Conservation (phyloP, 768 basidiomycete genomes). For the Dacryopinax primogenitus region DNA sequence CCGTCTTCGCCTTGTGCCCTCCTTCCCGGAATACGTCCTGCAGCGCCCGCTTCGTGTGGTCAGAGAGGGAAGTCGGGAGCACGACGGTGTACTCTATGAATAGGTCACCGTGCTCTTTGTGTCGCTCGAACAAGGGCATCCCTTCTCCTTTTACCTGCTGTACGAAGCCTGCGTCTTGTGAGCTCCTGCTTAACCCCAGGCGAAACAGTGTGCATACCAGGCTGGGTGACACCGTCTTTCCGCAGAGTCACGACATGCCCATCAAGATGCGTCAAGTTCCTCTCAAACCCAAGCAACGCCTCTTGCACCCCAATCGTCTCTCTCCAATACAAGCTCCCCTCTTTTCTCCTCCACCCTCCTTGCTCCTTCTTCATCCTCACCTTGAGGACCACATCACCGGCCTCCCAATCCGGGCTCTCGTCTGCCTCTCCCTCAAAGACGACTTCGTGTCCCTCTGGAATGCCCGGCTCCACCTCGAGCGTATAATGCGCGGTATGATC, state of each 20-base stretch:
- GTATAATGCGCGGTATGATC: slow-evolving; percentile 72
- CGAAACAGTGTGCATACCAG: slow-evolving; percentile 38
- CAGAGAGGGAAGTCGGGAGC: slow-evolving; percentile 57
- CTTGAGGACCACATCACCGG: slow-evolving; percentile 83
- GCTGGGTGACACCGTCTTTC: slow-evolving; percentile 78
- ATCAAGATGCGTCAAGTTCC: slow-evolving; percentile 83
- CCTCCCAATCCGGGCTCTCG: slow-evolving; percentile 89
- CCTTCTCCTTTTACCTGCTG: slow-evolving; percentile 80
- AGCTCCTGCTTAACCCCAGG: background rate
- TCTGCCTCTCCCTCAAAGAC: slow-evolving; percentile 95
- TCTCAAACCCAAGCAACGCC: slow-evolving; percentile 92
- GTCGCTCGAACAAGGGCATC: slow-evolving; percentile 57
- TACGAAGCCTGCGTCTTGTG: slow-evolving; percentile 50
- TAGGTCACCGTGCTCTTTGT: slow-evolving; percentile 55
- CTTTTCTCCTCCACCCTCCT: slow-evolving; percentile 81
- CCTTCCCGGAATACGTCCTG: slow-evolving; percentile 7
- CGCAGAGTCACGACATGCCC: slow-evolving; percentile 61
- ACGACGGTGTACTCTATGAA: slow-evolving; percentile 91
- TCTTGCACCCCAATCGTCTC: slow-evolving; percentile 86
- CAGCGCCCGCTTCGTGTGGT: slow-evolving; percentile 7
- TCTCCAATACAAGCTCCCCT: slow-evolving; percentile 79
- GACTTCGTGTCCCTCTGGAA: slow-evolving; percentile 86
- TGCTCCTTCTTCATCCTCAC: slow-evolving; percentile 64
- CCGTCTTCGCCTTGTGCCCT: background rate
- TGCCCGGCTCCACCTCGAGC: slow-evolving; percentile 72